Evolutionary conservation across 768 basidiomycete genomes (phyloP), one percentile per base, ranked within the genome.

Genomic region (Cystoderma amianthinum): DNA sequence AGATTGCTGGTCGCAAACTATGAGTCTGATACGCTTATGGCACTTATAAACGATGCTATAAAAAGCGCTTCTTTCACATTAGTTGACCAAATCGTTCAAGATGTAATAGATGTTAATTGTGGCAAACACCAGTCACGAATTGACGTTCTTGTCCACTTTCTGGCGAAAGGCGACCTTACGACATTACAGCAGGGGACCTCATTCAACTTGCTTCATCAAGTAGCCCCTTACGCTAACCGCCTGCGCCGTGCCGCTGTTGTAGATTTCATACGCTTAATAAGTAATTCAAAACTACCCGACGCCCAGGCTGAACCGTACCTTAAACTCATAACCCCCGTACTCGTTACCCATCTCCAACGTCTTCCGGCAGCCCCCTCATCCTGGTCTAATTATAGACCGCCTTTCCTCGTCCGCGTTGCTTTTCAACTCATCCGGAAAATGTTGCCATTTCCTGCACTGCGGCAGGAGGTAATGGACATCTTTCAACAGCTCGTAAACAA

Each of bases 401-500:
- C 28, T 9, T 9, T 15, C 9, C 9, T 30, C 28, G 15, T 30
- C 28, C 28, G 28, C 15, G 15, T 15, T 15, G 28, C 28, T 9
- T 30, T 30, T 15, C 9, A 15, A 9, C 15, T 30, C 28, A 30
- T 30, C 15, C 28, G 28, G 10, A 30, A 30, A 15, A 9, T 30
- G 15, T 9, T 30, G 28, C 10, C 28, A 30, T 30, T 15, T 15
- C 28, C 28, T 15, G 9, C 15, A 9, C 10, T 15, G 28, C 15
- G 15, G 9, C 28, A 30, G 15, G 10, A 30, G 28, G 15, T 15
- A 9, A 15, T 30, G 10, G 28, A 30, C 28, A 9, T 30, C 28
- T 30, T 30, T 30, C 28, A 71, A 32, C 44, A 57, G 12, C 68
- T 85, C 24, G 63, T 74, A 15, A 52, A 72, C 12, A 55, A 49